Conservation (phyloP, 2,329 filamentous ascomycete genomes). For the Sporothrix globosa region DNA sequence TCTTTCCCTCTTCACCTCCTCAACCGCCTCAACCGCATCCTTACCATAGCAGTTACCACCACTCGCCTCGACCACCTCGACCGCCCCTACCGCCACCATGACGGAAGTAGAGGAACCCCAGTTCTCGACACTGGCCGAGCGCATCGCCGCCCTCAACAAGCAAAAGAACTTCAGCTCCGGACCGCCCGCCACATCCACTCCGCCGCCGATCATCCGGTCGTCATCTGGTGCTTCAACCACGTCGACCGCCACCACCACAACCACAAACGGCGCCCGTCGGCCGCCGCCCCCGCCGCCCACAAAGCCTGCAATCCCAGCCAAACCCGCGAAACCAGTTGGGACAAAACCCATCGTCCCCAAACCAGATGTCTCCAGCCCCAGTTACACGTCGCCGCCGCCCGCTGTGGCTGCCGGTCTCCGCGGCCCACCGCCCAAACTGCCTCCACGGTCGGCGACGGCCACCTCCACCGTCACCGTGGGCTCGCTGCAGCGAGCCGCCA, state of each 20-base stretch:
- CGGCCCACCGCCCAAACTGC: constrained; percentile 52
- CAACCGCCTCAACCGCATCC: too few relatives aligned
- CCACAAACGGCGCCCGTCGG: constrained; percentile 13
- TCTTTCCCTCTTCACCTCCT: too few relatives aligned
- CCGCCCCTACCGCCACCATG: constrained; percentile 47
- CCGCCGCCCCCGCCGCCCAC: constrained; percentile 16
- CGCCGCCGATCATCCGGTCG: constrained; percentile 38
- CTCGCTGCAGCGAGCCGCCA: constrained; percentile 38
- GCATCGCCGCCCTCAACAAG: constrained; percentile 66
- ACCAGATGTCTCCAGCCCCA: constrained; percentile 48
- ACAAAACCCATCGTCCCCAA: constrained; percentile 35
- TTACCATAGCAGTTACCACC: neutral
- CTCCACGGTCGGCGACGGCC: constrained; percentile 53
- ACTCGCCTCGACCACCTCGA: neutral
- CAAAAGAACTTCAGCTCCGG: constrained; percentile 58
- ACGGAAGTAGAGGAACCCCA: constrained; percentile 64
- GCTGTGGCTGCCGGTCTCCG: constrained; percentile 39
- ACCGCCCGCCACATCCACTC: neutral
- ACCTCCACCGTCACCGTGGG: constrained; percentile 41
- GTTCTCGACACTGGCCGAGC: constrained; percentile 63
- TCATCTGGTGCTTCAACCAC: neutral
- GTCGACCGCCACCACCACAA: constrained; percentile 6
- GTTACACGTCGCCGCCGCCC: constrained; percentile 46
- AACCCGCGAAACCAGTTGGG: constrained; percentile 33
- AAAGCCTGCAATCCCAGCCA: neutral